These are phyloP conservation scores for Nicotiana paniculata DNA, from an alignment of 257 asterid species.

Conservation along the genomic window DNA sequence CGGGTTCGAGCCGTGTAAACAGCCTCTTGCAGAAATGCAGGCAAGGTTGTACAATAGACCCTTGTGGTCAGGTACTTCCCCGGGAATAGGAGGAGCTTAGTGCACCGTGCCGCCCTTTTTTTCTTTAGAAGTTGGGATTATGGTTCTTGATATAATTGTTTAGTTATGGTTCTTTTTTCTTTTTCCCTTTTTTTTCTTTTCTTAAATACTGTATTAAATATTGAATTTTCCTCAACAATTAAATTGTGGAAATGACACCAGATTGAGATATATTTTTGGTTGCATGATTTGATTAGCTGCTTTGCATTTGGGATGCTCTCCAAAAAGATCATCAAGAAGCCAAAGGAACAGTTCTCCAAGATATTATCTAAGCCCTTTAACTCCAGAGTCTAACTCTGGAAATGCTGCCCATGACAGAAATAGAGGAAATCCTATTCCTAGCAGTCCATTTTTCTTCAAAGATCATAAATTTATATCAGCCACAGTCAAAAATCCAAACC, in stretches of 20 bases:
- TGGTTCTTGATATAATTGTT: not conserved
- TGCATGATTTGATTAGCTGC: slow-evolving; percentile 58
- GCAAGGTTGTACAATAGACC: no score
- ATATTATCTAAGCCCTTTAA: slow-evolving; percentile 59
- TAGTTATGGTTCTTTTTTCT: not conserved
- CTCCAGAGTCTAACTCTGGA: slow-evolving; percentile 19
- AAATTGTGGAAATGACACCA: no score
- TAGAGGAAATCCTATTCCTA: slow-evolving; percentile 25
- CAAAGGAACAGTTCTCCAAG: slow-evolving; percentile 54
- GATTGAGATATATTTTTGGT: not conserved
- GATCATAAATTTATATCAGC: slow-evolving; percentile 19
- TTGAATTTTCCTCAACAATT: no score
- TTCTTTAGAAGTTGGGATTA: not conserved
- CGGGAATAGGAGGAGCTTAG: no score
- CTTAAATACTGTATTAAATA: no score
- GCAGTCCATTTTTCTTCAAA: slow-evolving; percentile 28
- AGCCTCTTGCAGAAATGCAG: no score
- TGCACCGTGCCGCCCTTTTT: no score
- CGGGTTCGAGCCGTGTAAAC: no score
- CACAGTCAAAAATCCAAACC: not conserved
- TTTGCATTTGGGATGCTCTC: slow-evolving; percentile 86
- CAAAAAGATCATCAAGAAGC: slow-evolving; percentile 77
- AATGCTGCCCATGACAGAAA: slow-evolving; percentile 25
- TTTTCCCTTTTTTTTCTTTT: no score
- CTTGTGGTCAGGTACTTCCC: no score